Conservation (phyloP, 208 protist genomes). For the Crithidia expoeki region DNA sequence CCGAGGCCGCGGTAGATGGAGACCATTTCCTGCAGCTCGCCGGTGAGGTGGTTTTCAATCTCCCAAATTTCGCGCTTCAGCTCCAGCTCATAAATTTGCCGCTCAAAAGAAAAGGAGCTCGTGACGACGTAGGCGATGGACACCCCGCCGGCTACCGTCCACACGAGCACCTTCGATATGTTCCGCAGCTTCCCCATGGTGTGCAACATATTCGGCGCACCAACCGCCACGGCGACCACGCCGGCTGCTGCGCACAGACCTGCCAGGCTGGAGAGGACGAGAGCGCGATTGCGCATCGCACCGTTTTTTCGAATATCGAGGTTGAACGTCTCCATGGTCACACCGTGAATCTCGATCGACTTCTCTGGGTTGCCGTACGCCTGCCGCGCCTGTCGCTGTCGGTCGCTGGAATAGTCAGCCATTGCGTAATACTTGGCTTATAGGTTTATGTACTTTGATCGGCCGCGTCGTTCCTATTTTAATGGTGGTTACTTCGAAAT, state of each 20-base stretch:
- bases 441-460: background rate
- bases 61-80: constrained; percentile 93
- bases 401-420: constrained; percentile 41
- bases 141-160: constrained; percentile 39
- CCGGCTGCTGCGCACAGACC: constrained; percentile 65
- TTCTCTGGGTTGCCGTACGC: constrained; percentile 72
- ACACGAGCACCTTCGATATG: constrained; percentile 40
- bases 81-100: constrained; percentile 85
- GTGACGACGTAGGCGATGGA: constrained; percentile 57
- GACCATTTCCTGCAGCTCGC: constrained; percentile 93
- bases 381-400: constrained; percentile 48
- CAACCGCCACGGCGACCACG: constrained; percentile 32
- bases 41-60: constrained; percentile 90
- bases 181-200: constrained; percentile 23
- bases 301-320: constrained; percentile 84
- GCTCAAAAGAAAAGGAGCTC: constrained; percentile 62
- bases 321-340: constrained; percentile 84
- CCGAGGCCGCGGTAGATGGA: constrained; percentile 93
- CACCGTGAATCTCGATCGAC: constrained; percentile 71
- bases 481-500: background rate
- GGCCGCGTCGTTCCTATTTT: background rate
- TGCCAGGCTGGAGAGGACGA: constrained; percentile 56
- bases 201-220: constrained; percentile 5
- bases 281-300: constrained; percentile 76
- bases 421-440: constrained; percentile 18